Conservation (phyloP, 108 stramenopile species). For the Nitzschia sp. region DNA sequence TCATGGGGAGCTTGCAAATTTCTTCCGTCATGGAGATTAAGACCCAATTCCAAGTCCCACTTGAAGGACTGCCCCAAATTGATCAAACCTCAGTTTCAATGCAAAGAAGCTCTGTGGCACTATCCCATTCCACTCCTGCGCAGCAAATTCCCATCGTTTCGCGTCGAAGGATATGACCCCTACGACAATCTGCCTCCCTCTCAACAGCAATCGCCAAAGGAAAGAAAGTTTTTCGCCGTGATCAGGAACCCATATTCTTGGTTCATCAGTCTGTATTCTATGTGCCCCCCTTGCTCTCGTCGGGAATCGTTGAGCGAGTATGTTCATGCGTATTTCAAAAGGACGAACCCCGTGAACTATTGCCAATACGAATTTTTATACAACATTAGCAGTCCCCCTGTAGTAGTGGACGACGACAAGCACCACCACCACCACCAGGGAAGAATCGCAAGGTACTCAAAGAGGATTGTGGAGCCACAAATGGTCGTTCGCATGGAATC, state of each 20-base stretch:
- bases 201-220: not conserved
- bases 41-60: not conserved
- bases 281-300: slow-evolving; percentile 1
- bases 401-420: not conserved
- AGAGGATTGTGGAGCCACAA: slow-evolving; percentile 3
- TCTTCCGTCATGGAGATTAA: not conserved
- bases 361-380: slow-evolving; percentile 12
- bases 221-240: slow-evolving; percentile 7
- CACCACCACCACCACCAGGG: too few relatives aligned
- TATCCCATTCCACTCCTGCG: slow-evolving; percentile 1
- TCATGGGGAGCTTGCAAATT: slow-evolving; percentile 33
- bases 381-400: slow-evolving; percentile 2
- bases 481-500: slow-evolving; percentile 6
- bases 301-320: not conserved
- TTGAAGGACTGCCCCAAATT: slow-evolving; percentile 3
- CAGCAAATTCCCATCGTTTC: not conserved
- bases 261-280: slow-evolving; percentile 8
- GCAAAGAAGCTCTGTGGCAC: slow-evolving; percentile 3
- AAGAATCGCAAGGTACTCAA: not conserved
- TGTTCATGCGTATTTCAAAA: not conserved
- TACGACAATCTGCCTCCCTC: slow-evolving; percentile 2
- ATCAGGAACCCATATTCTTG: slow-evolving; percentile 2
- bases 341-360: not conserved
- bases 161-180: not conserved
- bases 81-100: not conserved